phyloP scores from a whole-genome alignment of 2,329 filamentous ascomycete species.

The Xylaria sp. region DNA sequence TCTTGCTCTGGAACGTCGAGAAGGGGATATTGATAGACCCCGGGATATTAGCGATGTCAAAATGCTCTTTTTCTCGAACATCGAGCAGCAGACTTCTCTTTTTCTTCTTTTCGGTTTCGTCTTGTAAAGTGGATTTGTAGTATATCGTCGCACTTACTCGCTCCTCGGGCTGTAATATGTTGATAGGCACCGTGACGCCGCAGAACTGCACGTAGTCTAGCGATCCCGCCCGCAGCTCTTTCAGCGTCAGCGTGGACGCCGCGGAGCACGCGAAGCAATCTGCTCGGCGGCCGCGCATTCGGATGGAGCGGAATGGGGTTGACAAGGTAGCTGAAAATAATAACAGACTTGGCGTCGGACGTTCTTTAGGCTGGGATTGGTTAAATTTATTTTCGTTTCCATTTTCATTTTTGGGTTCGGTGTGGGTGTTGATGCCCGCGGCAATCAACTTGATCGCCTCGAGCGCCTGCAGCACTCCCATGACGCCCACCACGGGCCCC shows the following conservation, averaged over 20 bases:
- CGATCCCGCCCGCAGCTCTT: conserved; percentile 71
- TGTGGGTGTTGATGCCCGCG: conserved; percentile 45
- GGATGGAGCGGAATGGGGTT: conserved; percentile 75
- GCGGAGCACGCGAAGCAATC: conserved; percentile 83
- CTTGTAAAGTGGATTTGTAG: conserved; percentile 58
- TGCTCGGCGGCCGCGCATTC: conserved; percentile 74
- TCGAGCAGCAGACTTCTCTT: conserved; percentile 74
- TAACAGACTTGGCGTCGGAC: conserved; percentile 53
- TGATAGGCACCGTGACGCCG: conserved; percentile 67
- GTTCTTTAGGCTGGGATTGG: conserved; percentile 24
- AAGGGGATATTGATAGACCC: conserved; percentile 82
- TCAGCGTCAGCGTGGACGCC: conserved; percentile 69
- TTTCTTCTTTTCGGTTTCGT: conserved; percentile 43
- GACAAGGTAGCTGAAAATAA: conserved; percentile 60
- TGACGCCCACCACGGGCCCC: conserved; percentile 89
- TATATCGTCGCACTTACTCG: conserved; percentile 71
- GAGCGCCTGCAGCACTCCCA: conserved; percentile 92
- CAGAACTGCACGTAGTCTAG: conserved; percentile 91
- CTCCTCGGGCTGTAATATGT: conserved; percentile 70
- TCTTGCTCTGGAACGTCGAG: conserved; percentile 59
- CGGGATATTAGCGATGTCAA: conserved; percentile 79
- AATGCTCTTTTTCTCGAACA: conserved; percentile 86
- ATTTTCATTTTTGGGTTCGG: conserved; percentile 24
- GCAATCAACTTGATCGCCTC: conserved; percentile 88
- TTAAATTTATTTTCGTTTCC: conserved; percentile 1